Conservation (phyloP, 2,329 filamentous ascomycete species). For the Arachnopeziza araneosa region DNA sequence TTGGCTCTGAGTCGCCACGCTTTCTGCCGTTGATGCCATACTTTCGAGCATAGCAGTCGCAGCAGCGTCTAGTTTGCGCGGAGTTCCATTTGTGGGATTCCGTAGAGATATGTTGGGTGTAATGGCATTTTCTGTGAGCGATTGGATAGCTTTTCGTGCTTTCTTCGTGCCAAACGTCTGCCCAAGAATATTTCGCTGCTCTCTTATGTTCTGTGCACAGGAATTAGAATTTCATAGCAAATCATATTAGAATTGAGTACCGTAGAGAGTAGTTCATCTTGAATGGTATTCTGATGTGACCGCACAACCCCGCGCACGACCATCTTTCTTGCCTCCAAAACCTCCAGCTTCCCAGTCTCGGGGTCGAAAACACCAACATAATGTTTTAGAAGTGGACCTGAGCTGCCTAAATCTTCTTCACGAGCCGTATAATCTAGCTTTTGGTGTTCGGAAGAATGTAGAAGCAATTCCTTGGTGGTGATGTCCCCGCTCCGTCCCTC, state of each 20-base stretch:
- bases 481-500: slow-evolving; percentile 23
- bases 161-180: slow-evolving; percentile 82
- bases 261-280: slow-evolving; percentile 38
- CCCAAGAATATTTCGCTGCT: slow-evolving; percentile 64
- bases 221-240: slow-evolving; percentile 10
- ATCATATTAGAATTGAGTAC: slow-evolving; percentile 26
- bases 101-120: slow-evolving; percentile 31
- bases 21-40: slow-evolving; percentile 55
- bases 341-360: slow-evolving; percentile 50
- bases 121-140: slow-evolving; percentile 67
- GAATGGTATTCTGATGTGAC: slow-evolving; percentile 45
- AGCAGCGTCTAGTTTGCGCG: slow-evolving; percentile 49
- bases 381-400: slow-evolving; percentile 49
- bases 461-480: slow-evolving; percentile 42
- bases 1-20: slow-evolving; percentile 62
- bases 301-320: slow-evolving; percentile 52
- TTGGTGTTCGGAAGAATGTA: slow-evolving; percentile 52
- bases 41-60: slow-evolving; percentile 56
- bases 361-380: slow-evolving; percentile 62
- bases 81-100: slow-evolving; percentile 32
- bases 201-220: slow-evolving; percentile 45
- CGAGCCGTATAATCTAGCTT: slow-evolving; percentile 55
- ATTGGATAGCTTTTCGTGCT: slow-evolving; percentile 70
- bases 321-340: slow-evolving; percentile 61
- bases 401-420: slow-evolving; percentile 41